A percentile compares a stretch with the other conserved stretches of the same genome.
These are phyloP conservation scores for Petunia hybrid DNA, from an alignment of 305 asterid genomes.

Conservation along the genomic window DNA sequence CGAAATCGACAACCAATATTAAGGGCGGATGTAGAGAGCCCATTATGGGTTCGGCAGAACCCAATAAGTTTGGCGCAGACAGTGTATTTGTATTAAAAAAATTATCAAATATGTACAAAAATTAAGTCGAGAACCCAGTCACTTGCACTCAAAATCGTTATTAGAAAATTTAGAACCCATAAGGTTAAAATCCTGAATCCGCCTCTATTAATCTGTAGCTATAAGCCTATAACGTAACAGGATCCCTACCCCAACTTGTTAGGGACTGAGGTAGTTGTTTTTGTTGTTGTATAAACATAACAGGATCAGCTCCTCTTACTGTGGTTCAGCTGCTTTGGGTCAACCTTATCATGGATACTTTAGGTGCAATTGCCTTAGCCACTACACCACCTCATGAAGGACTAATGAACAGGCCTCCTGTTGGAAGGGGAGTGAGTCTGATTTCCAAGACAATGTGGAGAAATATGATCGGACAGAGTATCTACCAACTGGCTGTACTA, in stretches of 20 bases:
- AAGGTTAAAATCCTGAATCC: too few species aligned
- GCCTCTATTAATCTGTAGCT: background rate
- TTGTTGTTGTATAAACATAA: background rate
- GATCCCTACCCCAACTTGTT: too few species aligned
- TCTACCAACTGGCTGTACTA: constrained; percentile 73
- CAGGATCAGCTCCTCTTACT: constrained; percentile 96
- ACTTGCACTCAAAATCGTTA: too few species aligned
- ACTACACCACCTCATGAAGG: constrained; percentile 95
- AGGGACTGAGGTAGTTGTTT: background rate
- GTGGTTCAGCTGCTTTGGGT: constrained; percentile 98
- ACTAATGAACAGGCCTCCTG: constrained; percentile 90
- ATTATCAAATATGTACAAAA: too few species aligned
- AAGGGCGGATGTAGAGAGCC: too few species aligned
- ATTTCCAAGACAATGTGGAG: constrained; percentile 92
- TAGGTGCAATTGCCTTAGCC: constrained; percentile 97
- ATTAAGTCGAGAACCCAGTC: too few species aligned
- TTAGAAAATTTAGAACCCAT: too few species aligned
- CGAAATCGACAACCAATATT: background rate
- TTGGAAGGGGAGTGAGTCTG: constrained; percentile 69
- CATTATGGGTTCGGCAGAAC: too few species aligned
- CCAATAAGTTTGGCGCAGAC: too few species aligned
- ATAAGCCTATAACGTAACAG: too few species aligned
- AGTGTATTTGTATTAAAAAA: too few species aligned
- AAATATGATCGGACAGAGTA: constrained; percentile 88
- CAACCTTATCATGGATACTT: constrained; percentile 95